phyloP scores from a whole-genome alignment of 352 stramenopile genomes.

The Aphanomyces cochlioides region DNA sequence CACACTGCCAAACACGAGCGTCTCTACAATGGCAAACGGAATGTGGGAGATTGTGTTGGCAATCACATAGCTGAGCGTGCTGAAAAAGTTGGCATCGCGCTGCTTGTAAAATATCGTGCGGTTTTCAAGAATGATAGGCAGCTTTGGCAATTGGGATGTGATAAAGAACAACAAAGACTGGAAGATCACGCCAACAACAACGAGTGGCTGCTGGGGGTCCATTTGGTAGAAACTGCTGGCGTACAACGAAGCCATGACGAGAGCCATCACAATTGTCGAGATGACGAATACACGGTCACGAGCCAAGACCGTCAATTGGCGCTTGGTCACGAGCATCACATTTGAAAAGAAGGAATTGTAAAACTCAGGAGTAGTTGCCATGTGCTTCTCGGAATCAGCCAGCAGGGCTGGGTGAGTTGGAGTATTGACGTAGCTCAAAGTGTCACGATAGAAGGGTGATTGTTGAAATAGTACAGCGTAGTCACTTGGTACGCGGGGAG shows the following conservation, averaged over 20 bases:
- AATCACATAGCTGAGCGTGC: too few relatives aligned
- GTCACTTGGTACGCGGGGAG: not conserved
- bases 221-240: not conserved
- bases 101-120: not conserved
- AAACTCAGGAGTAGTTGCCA: too few relatives aligned
- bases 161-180: not conserved
- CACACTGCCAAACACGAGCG: not conserved
- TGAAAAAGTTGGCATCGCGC: not conserved
- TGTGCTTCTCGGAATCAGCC: too few relatives aligned
- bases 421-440: too few relatives aligned
- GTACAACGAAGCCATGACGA: not conserved
- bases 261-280: not conserved
- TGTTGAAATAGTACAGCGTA: not conserved
- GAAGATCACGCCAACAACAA: conserved; percentile 1
- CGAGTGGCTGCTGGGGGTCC: not conserved
- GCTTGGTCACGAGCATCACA: too few relatives aligned
- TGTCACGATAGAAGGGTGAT: too few relatives aligned
- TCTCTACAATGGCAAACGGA: not conserved
- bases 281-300: not conserved
- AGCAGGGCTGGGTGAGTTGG: too few relatives aligned
- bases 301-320: too few relatives aligned
- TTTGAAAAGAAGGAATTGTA: too few relatives aligned
- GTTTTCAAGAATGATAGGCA: not conserved
- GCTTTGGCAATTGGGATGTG: not conserved
- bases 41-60: not conserved